Evolutionary conservation across 1,284 basidiomycete species (phyloP).

Genomic region (Lentinula novae-zelandiae): DNA sequence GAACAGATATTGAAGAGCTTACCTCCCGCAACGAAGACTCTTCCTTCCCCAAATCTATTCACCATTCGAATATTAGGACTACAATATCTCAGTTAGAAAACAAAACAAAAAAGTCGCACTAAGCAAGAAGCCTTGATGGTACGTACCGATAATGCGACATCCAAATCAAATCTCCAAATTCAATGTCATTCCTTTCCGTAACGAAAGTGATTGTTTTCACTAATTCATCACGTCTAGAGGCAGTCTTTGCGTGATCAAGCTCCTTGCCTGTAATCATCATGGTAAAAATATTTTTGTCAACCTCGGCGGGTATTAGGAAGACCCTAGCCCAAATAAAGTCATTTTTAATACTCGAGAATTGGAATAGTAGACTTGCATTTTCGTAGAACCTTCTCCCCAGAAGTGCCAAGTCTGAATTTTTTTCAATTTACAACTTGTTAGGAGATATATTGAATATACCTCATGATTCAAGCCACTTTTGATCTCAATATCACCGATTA

Average conservation of each 20-base stretch:
- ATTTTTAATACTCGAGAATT: background rate
- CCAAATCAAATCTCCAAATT: slow-evolving; percentile 24
- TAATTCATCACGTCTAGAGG: slow-evolving; percentile 19
- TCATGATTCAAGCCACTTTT: slow-evolving; percentile 25
- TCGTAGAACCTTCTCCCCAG: slow-evolving; percentile 27
- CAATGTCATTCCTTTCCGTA: slow-evolving; percentile 22
- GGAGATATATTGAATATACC: slow-evolving; percentile 16
- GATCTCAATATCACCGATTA: slow-evolving; percentile 39
- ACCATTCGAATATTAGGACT: slow-evolving; percentile 20
- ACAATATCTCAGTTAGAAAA: background rate
- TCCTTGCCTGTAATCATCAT: slow-evolving; percentile 19
- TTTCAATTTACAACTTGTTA: background rate
- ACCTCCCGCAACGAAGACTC: slow-evolving; percentile 30
- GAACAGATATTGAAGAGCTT: background rate
- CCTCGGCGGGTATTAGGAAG: slow-evolving; percentile 29
- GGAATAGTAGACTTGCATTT: slow-evolving; percentile 19
- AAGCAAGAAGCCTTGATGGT: background rate
- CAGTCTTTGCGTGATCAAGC: slow-evolving; percentile 19
- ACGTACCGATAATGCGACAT: slow-evolving; percentile 23
- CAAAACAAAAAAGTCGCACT: background rate
- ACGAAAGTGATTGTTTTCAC: slow-evolving; percentile 20
- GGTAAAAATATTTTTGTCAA: slow-evolving; percentile 24
- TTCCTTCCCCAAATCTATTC: slow-evolving; percentile 16
- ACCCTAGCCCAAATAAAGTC: slow-evolving; percentile 22
- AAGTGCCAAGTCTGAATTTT: slow-evolving; percentile 6